Conservation (phyloP, 768 basidiomycete genomes). For the Stropharia rugosoannulata region DNA sequence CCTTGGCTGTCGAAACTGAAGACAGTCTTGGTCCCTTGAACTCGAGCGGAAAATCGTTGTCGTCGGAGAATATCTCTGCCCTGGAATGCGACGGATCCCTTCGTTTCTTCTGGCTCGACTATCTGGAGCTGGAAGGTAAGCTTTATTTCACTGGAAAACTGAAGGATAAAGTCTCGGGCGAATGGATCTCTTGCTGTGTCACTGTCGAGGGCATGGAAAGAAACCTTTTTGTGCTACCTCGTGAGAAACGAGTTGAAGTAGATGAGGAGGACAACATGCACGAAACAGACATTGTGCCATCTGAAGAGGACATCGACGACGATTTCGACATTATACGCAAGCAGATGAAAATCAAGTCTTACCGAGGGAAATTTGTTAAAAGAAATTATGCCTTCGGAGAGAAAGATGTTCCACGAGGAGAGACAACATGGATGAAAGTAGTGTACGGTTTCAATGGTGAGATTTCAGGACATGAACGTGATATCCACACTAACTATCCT, state of each 20-base stretch:
- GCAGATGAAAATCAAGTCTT: slow-evolving; percentile 70
- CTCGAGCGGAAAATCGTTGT: slow-evolving; percentile 30
- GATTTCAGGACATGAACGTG: slow-evolving; percentile 16
- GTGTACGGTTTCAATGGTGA: slow-evolving; percentile 86
- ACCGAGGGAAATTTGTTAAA: slow-evolving; percentile 82
- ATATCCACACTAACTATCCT: background rate
- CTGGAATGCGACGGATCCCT: slow-evolving; percentile 85
- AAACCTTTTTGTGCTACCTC: slow-evolving; percentile 87
- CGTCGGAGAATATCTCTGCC: slow-evolving; percentile 48
- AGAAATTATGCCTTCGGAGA: slow-evolving; percentile 93
- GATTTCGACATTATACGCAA: slow-evolving; percentile 83
- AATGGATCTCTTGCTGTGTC: slow-evolving; percentile 85
- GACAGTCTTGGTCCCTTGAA: slow-evolving; percentile 56
- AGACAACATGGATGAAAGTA: slow-evolving; percentile 90
- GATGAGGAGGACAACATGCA: slow-evolving; percentile 57
- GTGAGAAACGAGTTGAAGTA: slow-evolving; percentile 57
- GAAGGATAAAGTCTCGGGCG: slow-evolving; percentile 65
- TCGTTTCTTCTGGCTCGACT: slow-evolving; percentile 95
- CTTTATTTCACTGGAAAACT: slow-evolving; percentile 92
- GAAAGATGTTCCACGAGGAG: slow-evolving; percentile 73
- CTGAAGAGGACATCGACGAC: slow-evolving; percentile 65
- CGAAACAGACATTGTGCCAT: slow-evolving; percentile 77
- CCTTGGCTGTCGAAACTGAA: slow-evolving; percentile 58
- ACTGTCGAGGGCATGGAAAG: slow-evolving; percentile 84
- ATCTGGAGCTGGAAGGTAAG: slow-evolving; percentile 81